A percentile compares a stretch with the other conserved stretches of the same genome.
These are phyloP conservation scores for Cerrena zonata DNA, from an alignment of 1,284 basidiomycete species.

Conservation along the genomic window DNA sequence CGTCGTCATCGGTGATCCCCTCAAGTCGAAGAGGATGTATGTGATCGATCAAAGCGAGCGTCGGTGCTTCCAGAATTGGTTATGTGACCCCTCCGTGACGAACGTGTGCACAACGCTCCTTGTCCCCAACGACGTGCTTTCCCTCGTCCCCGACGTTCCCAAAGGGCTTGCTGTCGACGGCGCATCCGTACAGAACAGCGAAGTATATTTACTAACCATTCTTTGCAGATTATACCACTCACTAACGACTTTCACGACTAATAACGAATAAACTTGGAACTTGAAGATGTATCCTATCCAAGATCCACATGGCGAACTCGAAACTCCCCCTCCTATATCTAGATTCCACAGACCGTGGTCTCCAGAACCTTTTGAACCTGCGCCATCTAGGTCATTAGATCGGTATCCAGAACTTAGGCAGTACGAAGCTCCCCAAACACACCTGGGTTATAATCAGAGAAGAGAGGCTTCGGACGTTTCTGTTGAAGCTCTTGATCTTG, in stretches of 20 bases:
- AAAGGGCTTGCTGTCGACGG: background rate
- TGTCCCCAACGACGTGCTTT: background rate
- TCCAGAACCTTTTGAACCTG: conserved; percentile 52
- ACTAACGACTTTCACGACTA: conserved; percentile 14
- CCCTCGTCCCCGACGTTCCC: background rate
- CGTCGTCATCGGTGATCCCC: no score
- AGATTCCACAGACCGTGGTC: conserved; percentile 55
- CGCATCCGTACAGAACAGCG: background rate
- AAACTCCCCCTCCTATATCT: conserved; percentile 48
- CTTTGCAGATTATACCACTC: background rate
- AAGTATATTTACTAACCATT: background rate
- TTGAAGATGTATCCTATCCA: conserved; percentile 31
- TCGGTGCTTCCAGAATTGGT: background rate
- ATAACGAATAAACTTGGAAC: conserved; percentile 30
- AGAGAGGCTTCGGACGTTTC: conserved; percentile 57
- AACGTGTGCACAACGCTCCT: background rate
- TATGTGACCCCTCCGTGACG: background rate
- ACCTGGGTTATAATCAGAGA: conserved; percentile 21
- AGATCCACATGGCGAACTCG: conserved; percentile 28
- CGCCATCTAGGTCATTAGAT: conserved; percentile 32
- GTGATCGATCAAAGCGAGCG: background rate
- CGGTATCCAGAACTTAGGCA: conserved; percentile 3
- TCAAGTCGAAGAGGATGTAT: no score
- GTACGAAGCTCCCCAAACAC: conserved; percentile 11
- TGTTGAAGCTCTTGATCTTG: conserved; percentile 64